A percentile compares a stretch with the other conserved stretches of the same genome.
These are phyloP conservation scores for Fonsecaea erecta DNA, from an alignment of 2,329 filamentous ascomycete genomes.

Conservation along the genomic window DNA sequence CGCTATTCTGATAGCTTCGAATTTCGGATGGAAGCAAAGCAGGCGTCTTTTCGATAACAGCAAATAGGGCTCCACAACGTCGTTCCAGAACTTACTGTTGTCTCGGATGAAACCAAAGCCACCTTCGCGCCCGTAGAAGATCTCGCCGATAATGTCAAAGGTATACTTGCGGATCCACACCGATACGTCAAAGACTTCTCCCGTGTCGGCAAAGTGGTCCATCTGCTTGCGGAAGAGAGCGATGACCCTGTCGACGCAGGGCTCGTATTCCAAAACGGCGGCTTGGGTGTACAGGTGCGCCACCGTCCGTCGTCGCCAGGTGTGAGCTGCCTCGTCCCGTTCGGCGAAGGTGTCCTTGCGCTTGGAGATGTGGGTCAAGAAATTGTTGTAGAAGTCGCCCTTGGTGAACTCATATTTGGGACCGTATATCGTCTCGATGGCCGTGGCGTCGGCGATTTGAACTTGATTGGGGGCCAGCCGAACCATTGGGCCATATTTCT, in stretches of 20 bases:
- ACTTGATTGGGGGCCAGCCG: slow-evolving; percentile 33
- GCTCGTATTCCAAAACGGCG: slow-evolving; percentile 34
- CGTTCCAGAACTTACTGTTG: slow-evolving; percentile 11
- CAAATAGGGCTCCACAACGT: background rate
- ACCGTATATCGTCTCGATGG: slow-evolving; percentile 30
- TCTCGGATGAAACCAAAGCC: slow-evolving; percentile 34
- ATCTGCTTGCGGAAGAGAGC: slow-evolving; percentile 31
- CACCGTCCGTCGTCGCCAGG: slow-evolving; percentile 26
- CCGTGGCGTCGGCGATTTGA: slow-evolving; percentile 25
- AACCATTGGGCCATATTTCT: slow-evolving; percentile 35
- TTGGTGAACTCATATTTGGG: slow-evolving; percentile 29
- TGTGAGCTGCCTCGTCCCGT: slow-evolving; percentile 29
- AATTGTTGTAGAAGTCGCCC: slow-evolving; percentile 28
- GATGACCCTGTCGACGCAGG: slow-evolving; percentile 32
- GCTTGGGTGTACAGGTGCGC: slow-evolving; percentile 33
- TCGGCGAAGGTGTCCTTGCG: slow-evolving; percentile 28
- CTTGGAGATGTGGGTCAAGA: slow-evolving; percentile 22
- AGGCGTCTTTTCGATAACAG: no score
- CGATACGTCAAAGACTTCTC: slow-evolving; percentile 25
- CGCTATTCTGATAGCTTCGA: background rate
- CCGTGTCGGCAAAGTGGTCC: slow-evolving; percentile 22
- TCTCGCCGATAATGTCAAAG: slow-evolving; percentile 32
- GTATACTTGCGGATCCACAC: slow-evolving; percentile 34
- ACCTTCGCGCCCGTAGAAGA: slow-evolving; percentile 31
- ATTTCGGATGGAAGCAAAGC: no score